Evolutionary conservation across 495 filamentous ascomycete species (phyloP), one percentile per base, ranked within the genome.

Genomic region (Aspergillus wentii): DNA sequence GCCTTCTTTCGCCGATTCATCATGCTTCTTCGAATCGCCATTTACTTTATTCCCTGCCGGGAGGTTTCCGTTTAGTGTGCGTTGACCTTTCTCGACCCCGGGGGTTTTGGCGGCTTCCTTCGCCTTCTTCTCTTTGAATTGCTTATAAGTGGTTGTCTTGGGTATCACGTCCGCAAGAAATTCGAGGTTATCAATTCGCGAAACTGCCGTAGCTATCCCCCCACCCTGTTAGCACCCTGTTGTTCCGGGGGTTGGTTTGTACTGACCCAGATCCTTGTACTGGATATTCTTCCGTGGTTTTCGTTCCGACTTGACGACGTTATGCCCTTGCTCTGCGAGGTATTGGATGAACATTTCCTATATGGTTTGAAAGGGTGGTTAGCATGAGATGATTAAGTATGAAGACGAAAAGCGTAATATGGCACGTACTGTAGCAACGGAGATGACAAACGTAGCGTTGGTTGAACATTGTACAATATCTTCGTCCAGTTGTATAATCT

Each of bases 261-360:
- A 49, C 57, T 18, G 62, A 90, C 85, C 82, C 11, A 97, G 71
- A 61, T 98, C 92, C 59, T 85, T 88, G 73, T 98, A 98, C 60
- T 97, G 94, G 47, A 98, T 82, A 40, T 90, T 95, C 46, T 91
- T 82, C 26, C 92, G 76, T 18, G 90, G 91, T 61, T 96, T 96
- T 38, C 83, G 74, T 57, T 96, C 92, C 4, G 86, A 75, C 44
- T 88, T 89, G 41, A 92, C 85, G 56, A 94, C 85, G 52, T 88
- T 88, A 50, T 94, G 77, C 18, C 79, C 85, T 64, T 94, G 86
- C 42, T 81, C 77, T 17, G 87, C 81, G 22, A 98, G 75, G 56
- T 96, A 82, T 55, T 94, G 87, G 45, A 98, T 85, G 72, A 98
- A 98, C 80, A 95, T 82, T 62, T 97, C 92, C 85, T 94, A 41